Evolutionary conservation across 306 rosid species (phyloP).

Genomic region (Cicer judaicum): DNA sequence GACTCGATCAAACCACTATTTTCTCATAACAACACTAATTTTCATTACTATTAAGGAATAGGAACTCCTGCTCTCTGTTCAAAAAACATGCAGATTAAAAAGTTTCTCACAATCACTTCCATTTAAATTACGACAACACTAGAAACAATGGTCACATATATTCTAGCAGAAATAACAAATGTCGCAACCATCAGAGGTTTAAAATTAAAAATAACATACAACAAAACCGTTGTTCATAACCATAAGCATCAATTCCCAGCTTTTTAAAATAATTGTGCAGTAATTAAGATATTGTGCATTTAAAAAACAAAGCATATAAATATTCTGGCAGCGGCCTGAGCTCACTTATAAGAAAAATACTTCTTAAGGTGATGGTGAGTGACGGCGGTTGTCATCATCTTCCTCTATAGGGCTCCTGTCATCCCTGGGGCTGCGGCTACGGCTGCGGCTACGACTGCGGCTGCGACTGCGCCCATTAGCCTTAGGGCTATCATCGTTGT

Average conservation of each 20-base stretch:
- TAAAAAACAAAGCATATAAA: slow-evolving; percentile 25
- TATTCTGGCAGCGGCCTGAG: not conserved
- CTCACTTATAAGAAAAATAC: slow-evolving; percentile 5
- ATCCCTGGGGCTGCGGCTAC: slow-evolving; percentile 56
- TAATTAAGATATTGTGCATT: slow-evolving; percentile 6
- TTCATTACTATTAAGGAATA: too few species aligned
- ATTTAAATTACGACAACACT: not conserved
- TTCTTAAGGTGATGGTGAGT: slow-evolving; percentile 55
- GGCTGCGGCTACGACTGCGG: slow-evolving; percentile 33
- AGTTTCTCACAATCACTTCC: not conserved
- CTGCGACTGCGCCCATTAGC: slow-evolving; percentile 52
- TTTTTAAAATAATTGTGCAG: not conserved
- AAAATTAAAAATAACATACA: slow-evolving; percentile 32
- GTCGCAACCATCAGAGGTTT: not conserved
- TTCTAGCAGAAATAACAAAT: not conserved
- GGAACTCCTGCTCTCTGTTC: not conserved
- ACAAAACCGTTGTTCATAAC: slow-evolving; percentile 27
- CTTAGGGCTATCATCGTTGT: slow-evolving; percentile 52
- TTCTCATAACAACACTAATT: too few species aligned
- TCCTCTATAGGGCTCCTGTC: slow-evolving; percentile 70
- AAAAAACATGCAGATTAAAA: not conserved
- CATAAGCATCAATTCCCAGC: not conserved
- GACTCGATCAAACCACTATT: too few species aligned
- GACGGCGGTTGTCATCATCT: slow-evolving; percentile 56
- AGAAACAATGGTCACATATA: not conserved